Base-by-base conservation (phyloP, 371 early-diverging fungal species). In the Lichtheimia hyalospora region DNA sequence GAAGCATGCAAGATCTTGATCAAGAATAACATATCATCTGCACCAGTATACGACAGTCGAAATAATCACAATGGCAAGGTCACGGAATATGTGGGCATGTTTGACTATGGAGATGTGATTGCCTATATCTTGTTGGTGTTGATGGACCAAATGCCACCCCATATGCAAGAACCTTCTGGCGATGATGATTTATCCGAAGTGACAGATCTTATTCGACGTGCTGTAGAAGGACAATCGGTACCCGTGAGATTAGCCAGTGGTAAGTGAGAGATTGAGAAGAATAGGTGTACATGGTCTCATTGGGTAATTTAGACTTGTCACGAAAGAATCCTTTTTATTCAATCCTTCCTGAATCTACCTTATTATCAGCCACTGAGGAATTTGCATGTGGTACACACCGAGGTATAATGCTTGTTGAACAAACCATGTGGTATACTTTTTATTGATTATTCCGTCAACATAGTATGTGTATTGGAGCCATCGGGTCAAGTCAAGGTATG, bases 281-380 rank as follows among this genome's bases (percentile, higher is more conserved):
- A 6, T 7, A 46, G 14, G 34, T 4, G 34, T 2, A 34, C 10
- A 10, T 15, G 42, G 24, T 13, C 12, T 28, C 43, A 16, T 15
- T 20, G 16, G 40, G 3, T 27, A 10, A 16, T 10, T 18, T 59
- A 73, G 94, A 94, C 69, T 65, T 92, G 41, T 93, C 93, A n/a
- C 82, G 85, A 46, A 84, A 85, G 54, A 91, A 94, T 60, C 93
- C 94, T 5, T 94, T 93, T 64, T 92, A 91, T 64, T 85, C 89
- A 20, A 88, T 93, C 7, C 62, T 88, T 42, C 85, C 86, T 15
- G 92, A 92, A 60, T 86, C 93, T 7, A 85, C 90, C 0, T 69
- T 94, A 3, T 69, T 86, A 42, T 89, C 89, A 34, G 84, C 88
- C 8, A 84, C 87, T 5, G 87, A 85, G 52, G 84, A 91, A 34